Conservation (phyloP, 495 filamentous ascomycete species). For the Massariosphaeria phaeospora region DNA sequence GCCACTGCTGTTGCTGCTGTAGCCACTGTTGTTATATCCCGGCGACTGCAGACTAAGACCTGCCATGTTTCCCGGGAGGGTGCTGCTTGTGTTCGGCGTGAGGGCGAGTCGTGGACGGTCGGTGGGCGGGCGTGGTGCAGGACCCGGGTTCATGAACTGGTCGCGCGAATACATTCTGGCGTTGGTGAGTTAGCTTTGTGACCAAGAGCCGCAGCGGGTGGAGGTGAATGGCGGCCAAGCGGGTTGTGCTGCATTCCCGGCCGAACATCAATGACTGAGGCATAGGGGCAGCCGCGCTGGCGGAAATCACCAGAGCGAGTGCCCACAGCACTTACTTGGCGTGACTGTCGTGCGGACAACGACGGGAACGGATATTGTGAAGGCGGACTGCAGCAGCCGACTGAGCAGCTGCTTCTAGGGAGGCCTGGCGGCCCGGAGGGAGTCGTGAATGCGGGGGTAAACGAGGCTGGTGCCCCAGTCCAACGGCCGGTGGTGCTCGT, state of each 20-base stretch:
- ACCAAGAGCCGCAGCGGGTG: background rate
- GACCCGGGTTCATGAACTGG: conserved; percentile 92
- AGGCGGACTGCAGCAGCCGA: background rate
- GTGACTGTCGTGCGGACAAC: conserved; percentile 9
- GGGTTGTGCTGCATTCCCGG: background rate
- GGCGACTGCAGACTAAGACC: conserved; percentile 67
- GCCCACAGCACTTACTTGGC: conserved; percentile 15
- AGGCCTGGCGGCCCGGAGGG: background rate
- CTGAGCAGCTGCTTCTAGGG: background rate
- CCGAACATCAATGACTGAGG: conserved; percentile 7
- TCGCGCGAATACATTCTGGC: conserved; percentile 44
- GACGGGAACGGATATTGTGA: background rate
- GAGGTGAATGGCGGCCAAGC: background rate
- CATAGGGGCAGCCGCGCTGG: conserved; percentile 8
- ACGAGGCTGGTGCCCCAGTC: conserved; percentile 12
- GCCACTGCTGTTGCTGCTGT: conserved; percentile 4
- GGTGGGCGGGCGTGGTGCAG: conserved; percentile 82
- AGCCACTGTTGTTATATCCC: conserved; percentile 50
- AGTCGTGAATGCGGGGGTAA: conserved; percentile 21
- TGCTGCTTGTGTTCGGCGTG: conserved; percentile 57
- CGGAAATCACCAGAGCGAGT: background rate
- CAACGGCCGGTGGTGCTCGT: conserved; percentile 3
- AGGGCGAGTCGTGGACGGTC: conserved; percentile 73
- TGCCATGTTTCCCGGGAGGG: conserved; percentile 72
- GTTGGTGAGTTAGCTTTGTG: conserved; percentile 3